Percentiles rank a stretch among this genome's conserved stretches.
Evolutionary conservation across 352 stramenopile species (phyloP).

Genomic region (Phytophthora ramorum): DNA sequence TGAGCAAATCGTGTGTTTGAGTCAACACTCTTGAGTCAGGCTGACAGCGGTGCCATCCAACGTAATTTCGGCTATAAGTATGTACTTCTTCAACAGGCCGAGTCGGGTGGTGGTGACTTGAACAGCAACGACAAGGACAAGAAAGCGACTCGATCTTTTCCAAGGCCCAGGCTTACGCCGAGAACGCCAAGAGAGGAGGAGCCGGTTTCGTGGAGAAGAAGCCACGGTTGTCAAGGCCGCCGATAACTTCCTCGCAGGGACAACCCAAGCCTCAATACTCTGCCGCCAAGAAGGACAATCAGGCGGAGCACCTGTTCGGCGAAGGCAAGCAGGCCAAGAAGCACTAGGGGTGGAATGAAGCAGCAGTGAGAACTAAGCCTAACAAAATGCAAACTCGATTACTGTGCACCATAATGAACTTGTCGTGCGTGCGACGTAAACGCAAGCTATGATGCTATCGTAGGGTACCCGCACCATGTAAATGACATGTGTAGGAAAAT

Average conservation of each 20-base stretch:
- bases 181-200: constrained; percentile 36
- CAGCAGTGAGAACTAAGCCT: constrained; percentile 1
- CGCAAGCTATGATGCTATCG: too few relatives aligned
- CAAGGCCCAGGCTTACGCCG: constrained; percentile 36
- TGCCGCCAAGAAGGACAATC: constrained; percentile 28
- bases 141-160: constrained; percentile 33
- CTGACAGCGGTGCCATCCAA: too few relatives aligned
- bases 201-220: constrained; percentile 27
- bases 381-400: too few relatives aligned
- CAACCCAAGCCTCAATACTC: constrained; percentile 25
- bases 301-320: constrained; percentile 28
- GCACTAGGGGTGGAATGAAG: too few relatives aligned
- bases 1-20: too few relatives aligned
- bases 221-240: constrained; percentile 31
- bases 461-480: too few relatives aligned
- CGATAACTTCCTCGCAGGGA: constrained; percentile 38
- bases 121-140: constrained; percentile 23
- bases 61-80: constrained; percentile 22
- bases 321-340: constrained; percentile 39
- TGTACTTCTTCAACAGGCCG: constrained; percentile 39
- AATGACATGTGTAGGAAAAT: neutral
- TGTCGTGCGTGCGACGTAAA: neutral
- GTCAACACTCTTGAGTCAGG: too few relatives aligned
- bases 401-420: neutral
- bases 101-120: constrained; percentile 10